Evolutionary conservation across 352 stramenopile genomes (phyloP), one percentile per base, ranked within the genome.

Genomic region (Blastocystis sp.): DNA sequence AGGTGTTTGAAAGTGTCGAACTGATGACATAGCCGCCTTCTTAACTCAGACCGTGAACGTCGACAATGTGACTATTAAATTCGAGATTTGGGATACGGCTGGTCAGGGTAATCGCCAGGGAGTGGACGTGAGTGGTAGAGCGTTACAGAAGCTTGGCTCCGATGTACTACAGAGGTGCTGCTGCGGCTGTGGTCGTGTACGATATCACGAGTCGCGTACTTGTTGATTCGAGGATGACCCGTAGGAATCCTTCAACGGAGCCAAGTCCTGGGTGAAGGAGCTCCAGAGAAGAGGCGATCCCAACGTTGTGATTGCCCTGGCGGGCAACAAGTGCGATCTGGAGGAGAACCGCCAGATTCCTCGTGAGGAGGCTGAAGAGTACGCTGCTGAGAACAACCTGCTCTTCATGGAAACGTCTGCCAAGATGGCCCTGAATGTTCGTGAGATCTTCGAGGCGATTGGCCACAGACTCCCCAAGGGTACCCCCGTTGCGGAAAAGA

Each of bases 191-290:
- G 76, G 95, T 98, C 28, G 95, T 98, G 45, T 98, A 97, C 89
- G 95, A 98, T 82, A 95, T 98, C 65, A 98, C 95, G 21, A 98
- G 97, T 91, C 96, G 96, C 91, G 94, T 95, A 90, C 76, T 70
- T 43, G 67, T 65, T 82, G 52, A 53, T 21, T 77, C 40, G 1
- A 28, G 62, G 23, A 3, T 77, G 11, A 67, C 45, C 43, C 21
- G 14, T 84, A 96, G 93, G 95, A 98, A 78, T 97, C 94, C 9
- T 98, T 98, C 88, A 97, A 94, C 23, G 96, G 96, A 9, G 97
- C 97, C 61, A 99, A 99, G 90, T 97, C 93, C 11, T 99, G 97
- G 97, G 96, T 99, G 52, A 99, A 99, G 91, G 97, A 99, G 90
- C 92, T 99, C 64, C 96, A 99, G 91, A 93, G 96, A 86, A 94